phyloP scores from a whole-genome alignment of 257 asterid genomes.

The Agastache rugosa region DNA sequence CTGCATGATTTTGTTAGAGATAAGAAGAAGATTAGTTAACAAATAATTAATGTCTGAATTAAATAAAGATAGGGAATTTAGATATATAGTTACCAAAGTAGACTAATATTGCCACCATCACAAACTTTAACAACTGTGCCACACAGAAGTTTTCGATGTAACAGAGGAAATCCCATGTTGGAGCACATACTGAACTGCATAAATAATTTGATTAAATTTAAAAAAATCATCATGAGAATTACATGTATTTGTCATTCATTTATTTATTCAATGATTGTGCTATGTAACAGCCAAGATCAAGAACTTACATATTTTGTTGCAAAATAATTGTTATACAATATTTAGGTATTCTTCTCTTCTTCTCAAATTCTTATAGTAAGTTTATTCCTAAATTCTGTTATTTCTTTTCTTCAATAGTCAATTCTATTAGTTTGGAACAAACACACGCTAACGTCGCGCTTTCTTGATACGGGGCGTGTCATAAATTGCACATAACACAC shows the following conservation, averaged over 20 bases:
- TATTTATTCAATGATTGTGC: not conserved
- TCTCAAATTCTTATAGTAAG: too few relatives aligned
- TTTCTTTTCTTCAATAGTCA: too few relatives aligned
- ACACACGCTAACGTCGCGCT: too few relatives aligned
- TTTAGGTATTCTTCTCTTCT: too few relatives aligned
- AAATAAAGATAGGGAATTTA: not conserved
- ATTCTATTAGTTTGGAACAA: too few relatives aligned
- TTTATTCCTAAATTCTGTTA: too few relatives aligned
- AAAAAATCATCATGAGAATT: not conserved
- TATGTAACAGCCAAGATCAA: not conserved
- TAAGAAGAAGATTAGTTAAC: not conserved
- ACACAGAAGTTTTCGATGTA: slow-evolving; percentile 75
- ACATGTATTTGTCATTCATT: not conserved
- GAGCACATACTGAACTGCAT: slow-evolving; percentile 60
- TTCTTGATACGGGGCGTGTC: too few relatives aligned
- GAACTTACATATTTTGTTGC: not conserved
- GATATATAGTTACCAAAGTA: slow-evolving; percentile 57
- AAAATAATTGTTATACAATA: too few relatives aligned
- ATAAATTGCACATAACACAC: not conserved
- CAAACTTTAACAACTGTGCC: slow-evolving; percentile 61
- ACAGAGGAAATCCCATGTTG: slow-evolving; percentile 76
- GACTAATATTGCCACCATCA: slow-evolving; percentile 52
- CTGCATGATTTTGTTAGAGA: slow-evolving; percentile 49
- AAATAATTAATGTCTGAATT: too few relatives aligned
- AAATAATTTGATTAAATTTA: not conserved